Base-by-base conservation (phyloP, 768 basidiomycete species). In the Scleroderma bovista region DNA sequence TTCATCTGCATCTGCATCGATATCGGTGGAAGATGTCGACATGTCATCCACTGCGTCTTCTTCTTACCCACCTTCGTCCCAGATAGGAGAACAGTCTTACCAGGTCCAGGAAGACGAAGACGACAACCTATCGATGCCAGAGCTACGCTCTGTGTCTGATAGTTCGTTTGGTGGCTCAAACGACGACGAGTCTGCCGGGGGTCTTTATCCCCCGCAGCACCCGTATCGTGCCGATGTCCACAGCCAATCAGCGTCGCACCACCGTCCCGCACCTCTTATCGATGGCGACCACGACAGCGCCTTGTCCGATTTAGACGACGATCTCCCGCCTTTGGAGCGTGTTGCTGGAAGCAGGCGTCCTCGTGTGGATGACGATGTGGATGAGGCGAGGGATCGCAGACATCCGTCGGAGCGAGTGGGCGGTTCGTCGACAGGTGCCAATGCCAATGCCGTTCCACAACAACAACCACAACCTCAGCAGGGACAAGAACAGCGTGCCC, bases 331-430 rank as follows among this genome's bases (percentile, higher is more conserved):
- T 7, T 52, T 69, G 9, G 66, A 66, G 51, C 65, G 69, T 16
- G 60, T 64, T 16, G 41, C 61, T 5, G 60, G 68, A 13, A 73
- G 61, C 43, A 68, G 82, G 38, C 81, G 82, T 20, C 71, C 76
- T 16, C 68, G 83, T 38, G 80, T 83, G 3, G 81, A 84, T 2
- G 78, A 81, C 47, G 83, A 84, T 48, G 73, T 73, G 6, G 82
- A 86, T 53, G 73, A 75, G 7, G 80, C 80, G 12, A 67, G 82
- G 34, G 80, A 85, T 58, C 73, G 77, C 49, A 74, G 84, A 49
- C 82, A 84, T 58, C 82, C 84, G 16, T 81, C 80, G 19, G 76
- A 84, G 61, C 78, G 84, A 44, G 64, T 70, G 46, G 47, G 67
- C 69, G 68, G 60, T 40, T 62, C 57, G 44, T 46, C 61, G 37